Evolutionary conservation across 2,329 filamentous ascomycete species (phyloP).

Genomic region (Pestalotiopsis sp.): DNA sequence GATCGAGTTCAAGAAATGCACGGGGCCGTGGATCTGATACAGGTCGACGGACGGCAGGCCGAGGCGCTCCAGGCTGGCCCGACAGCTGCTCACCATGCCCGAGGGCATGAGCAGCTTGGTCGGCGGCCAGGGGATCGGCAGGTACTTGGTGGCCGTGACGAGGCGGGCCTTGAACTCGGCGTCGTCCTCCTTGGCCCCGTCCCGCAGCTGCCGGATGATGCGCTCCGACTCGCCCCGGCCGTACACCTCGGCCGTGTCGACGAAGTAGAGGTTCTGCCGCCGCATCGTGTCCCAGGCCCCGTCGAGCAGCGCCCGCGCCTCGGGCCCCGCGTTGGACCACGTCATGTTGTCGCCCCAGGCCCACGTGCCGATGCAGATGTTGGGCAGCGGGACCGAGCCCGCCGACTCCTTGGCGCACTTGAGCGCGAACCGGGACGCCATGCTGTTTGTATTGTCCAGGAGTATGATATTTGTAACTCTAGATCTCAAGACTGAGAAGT

Average conservation of each 20-base stretch:
- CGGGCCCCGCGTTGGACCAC: constrained; percentile 20
- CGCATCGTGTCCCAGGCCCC: constrained; percentile 22
- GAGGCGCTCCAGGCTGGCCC: constrained; percentile 38
- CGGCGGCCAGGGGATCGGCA: constrained; percentile 34
- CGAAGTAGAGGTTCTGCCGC: constrained; percentile 38
- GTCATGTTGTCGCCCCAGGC: constrained; percentile 19
- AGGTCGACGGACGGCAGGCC: constrained; percentile 36
- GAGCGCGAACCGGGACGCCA: constrained; percentile 20
- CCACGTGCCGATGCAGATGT: constrained; percentile 21
- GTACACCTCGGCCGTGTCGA: constrained; percentile 47
- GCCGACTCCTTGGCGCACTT: constrained; percentile 19
- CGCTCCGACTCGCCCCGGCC: constrained; percentile 42
- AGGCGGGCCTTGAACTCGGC: constrained; percentile 26
- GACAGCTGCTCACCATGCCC: constrained; percentile 37
- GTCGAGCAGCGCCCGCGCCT: constrained; percentile 40
- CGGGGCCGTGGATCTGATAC: constrained; percentile 43
- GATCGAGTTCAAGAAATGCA: constrained; percentile 39
- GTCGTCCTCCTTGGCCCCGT: constrained; percentile 29
- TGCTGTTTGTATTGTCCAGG: too few species aligned
- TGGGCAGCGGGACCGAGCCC: constrained; percentile 20
- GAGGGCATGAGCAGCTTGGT: constrained; percentile 27
- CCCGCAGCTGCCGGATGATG: constrained; percentile 42
- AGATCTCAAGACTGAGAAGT: too few species aligned
- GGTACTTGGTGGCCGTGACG: constrained; percentile 43
- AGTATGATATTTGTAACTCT: too few species aligned